phyloP scores from a whole-genome alignment of 2,329 filamentous ascomycete genomes.

The Aspergillus sp. region DNA sequence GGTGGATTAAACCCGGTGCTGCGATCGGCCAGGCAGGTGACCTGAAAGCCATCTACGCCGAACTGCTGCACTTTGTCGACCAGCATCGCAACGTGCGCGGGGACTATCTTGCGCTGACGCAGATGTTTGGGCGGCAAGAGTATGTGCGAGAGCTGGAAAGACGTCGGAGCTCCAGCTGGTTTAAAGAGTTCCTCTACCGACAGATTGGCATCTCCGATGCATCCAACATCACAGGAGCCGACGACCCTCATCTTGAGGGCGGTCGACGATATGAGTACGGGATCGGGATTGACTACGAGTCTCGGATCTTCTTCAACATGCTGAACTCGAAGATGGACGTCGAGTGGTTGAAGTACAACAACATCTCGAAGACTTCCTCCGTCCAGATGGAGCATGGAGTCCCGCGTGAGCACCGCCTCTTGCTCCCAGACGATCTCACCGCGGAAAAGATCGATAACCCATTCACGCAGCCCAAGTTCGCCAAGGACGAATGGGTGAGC shows the following conservation, averaged over 20 bases:
- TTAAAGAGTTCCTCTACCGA: slow-evolving; percentile 39
- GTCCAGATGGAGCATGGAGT: slow-evolving; percentile 36
- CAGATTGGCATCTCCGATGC: slow-evolving; percentile 37
- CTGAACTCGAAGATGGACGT: slow-evolving; percentile 38
- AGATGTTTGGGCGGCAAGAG: slow-evolving; percentile 55
- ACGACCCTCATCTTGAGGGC: slow-evolving; percentile 30
- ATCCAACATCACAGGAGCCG: slow-evolving; percentile 34
- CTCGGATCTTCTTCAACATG: slow-evolving; percentile 49
- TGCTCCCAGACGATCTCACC: slow-evolving; percentile 37
- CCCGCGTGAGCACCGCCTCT: slow-evolving; percentile 36
- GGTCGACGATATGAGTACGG: slow-evolving; percentile 48
- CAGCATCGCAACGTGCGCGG: slow-evolving; percentile 27
- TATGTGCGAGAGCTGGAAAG: slow-evolving; percentile 45
- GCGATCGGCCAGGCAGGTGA: slow-evolving; percentile 53
- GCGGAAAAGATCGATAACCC: slow-evolving; percentile 29
- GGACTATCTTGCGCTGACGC: slow-evolving; percentile 50
- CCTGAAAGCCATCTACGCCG: slow-evolving; percentile 46
- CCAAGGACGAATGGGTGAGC: slow-evolving; percentile 23
- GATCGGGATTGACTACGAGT: slow-evolving; percentile 53
- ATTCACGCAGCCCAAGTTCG: slow-evolving; percentile 30
- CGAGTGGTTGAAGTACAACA: slow-evolving; percentile 41
- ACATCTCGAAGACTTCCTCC: slow-evolving; percentile 33
- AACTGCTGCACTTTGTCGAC: slow-evolving; percentile 39
- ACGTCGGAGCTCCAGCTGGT: slow-evolving; percentile 29
- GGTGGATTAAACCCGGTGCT: slow-evolving; percentile 49